Evolutionary conservation across 2,329 filamentous ascomycete genomes (phyloP).

Genomic region (Piedraia hortae): DNA sequence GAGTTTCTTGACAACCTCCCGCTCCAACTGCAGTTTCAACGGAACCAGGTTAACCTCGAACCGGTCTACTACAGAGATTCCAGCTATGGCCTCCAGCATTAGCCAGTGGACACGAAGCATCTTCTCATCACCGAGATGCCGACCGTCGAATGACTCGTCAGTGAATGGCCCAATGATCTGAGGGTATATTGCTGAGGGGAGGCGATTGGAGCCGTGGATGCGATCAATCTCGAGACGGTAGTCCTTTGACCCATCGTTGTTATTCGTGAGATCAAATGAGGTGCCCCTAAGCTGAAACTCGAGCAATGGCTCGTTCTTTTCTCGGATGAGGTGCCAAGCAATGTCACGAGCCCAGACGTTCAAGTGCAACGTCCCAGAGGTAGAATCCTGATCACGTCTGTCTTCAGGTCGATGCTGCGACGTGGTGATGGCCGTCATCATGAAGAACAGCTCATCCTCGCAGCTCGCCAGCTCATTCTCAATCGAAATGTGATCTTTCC

Average conservation of each 20-base stretch:
- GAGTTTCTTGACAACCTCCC: conserved; percentile 69
- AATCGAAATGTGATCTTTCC: conserved; percentile 69
- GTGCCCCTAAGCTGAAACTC: conserved; percentile 82
- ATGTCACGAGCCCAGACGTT: conserved; percentile 86
- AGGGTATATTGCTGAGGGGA: conserved; percentile 76
- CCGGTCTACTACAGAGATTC: conserved; percentile 87
- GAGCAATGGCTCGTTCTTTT: conserved; percentile 52
- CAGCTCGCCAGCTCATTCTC: conserved; percentile 71
- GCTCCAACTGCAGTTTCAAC: conserved; percentile 77
- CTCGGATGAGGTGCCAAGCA: conserved; percentile 84
- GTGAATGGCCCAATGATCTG: conserved; percentile 84
- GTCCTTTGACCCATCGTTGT: conserved; percentile 85
- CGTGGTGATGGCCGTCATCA: conserved; percentile 98
- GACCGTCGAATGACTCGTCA: conserved; percentile 29
- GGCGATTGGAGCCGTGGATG: conserved; percentile 66
- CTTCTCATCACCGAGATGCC: conserved; percentile 38
- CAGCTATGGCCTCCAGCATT: conserved; percentile 92
- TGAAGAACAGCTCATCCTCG: conserved; percentile 94
- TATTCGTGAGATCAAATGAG: conserved; percentile 84
- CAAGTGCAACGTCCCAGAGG: conserved; percentile 63
- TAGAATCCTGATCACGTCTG: conserved; percentile 31
- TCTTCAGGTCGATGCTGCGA: conserved; percentile 71
- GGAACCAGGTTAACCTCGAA: conserved; percentile 89
- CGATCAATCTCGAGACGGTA: conserved; percentile 74
- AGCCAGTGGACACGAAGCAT: conserved; percentile 94